Evolutionary conservation across 306 rosid species (phyloP), one percentile per base, ranked within the genome.

Genomic region (Vigna angularis): DNA sequence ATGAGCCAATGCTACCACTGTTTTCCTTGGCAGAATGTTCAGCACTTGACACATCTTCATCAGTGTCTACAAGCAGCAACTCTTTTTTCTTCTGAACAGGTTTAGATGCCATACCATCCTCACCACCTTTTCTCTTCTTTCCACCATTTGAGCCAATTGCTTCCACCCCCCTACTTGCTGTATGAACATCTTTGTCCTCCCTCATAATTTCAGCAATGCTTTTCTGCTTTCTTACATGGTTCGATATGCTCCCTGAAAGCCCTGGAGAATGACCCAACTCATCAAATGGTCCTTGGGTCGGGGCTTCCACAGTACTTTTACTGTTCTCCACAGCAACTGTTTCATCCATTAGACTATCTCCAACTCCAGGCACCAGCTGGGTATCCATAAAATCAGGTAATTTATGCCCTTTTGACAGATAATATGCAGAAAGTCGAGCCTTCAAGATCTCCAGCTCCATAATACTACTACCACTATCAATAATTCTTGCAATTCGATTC

Each of bases 121-220:
- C 82, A 13, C 70, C 57, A 62, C 64, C 59, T 84, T 81, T 85
- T 84, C 71, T 82, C 84, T 83, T 89, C 80, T 83, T 87, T 58
- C 44, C 44, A 59, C 72, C 45, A 28, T 76, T 76, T 30, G 74
- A 75, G 38, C 75, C 49, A 62, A 66, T 81, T 49, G 68, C 45
- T 18, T 62, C 73, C 49, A 51, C 79, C 32, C 72, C 88, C 68
- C 44, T 79, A 55, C 36, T 61, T 81, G 64, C 82, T 30, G 62
- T 12, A 76, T 49, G 72, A 44, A 59, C 78, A 78, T 71, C 85
- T 24, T 56, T 78, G 61, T 82, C 81, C 56, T 59, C 87, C 72
- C 78, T 90, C 82, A 93, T 79, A 74, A 93, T 84, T 79, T 91
- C 92, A 18, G 95, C 93, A 59, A 93, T 89, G 81, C 87, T 89